Conservation (phyloP, 306 rosid genomes). For the Arachis hypogaea region DNA sequence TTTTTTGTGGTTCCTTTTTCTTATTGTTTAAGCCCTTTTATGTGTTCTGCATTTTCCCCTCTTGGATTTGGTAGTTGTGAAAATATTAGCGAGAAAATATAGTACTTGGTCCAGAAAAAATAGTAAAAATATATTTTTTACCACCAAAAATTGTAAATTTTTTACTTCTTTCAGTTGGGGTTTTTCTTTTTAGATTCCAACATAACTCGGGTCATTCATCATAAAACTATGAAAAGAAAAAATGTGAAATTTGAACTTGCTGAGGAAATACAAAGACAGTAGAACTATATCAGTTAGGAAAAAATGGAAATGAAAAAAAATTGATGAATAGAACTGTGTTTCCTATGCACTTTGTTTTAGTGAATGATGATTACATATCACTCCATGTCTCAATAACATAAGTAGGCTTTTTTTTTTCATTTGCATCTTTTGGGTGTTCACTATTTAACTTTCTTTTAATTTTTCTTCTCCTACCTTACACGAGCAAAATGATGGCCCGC, state of each 20-base stretch:
- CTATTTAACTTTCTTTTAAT: background rate
- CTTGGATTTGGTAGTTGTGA: constrained; percentile 23
- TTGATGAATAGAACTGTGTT: background rate
- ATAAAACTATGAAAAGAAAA: too few relatives aligned
- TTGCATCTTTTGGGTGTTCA: background rate
- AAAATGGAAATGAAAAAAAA: background rate
- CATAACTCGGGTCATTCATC: background rate
- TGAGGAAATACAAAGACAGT: background rate
- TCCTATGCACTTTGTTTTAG: constrained; percentile 12
- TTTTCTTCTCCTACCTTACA: constrained; percentile 19
- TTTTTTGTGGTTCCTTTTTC: background rate
- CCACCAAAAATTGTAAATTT: too few relatives aligned
- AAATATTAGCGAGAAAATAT: background rate
- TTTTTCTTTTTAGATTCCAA: background rate
- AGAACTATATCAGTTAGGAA: background rate
- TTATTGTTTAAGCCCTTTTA: constrained; percentile 14
- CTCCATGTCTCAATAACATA: background rate
- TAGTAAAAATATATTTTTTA: background rate
- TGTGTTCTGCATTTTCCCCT: background rate
- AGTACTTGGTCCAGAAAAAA: background rate
- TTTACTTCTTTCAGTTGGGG: background rate
- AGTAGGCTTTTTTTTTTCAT: background rate
- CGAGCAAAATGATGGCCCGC: constrained; percentile 38
- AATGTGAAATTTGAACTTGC: background rate
- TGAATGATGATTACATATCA: background rate